Evolutionary conservation across 192 early-diverging fungal genomes (phyloP), one percentile per base, ranked within the genome.

Genomic region (Umbelopsis vinacea): DNA sequence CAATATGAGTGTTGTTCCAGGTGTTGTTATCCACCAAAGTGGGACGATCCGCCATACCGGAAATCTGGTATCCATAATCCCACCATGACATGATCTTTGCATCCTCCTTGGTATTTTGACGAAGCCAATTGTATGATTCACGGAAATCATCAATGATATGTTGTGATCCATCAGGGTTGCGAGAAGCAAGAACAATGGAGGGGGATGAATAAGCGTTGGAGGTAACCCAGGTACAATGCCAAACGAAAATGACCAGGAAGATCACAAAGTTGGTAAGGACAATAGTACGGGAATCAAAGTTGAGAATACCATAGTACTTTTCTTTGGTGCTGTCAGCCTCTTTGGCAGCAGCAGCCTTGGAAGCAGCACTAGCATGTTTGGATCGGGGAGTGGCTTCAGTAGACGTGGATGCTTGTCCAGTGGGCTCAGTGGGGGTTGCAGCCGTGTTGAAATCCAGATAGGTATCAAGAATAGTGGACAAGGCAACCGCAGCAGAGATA

Each of bases 1-100:
- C 98, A 77, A 99, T 99, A 71, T 99, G 98, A 4, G 98, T 99
- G 89, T 99, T 99, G 91, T 99, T 99, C 98, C 98, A 99, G 3
- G 98, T 99, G 79, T 99, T 99, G 89, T 99, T 99, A 85, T 99
- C 98, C 22, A 99, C 98, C 37, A 99, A 82, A 1, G 95, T 95
- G 2, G 94, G 92, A 38, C 97, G 89, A 80, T 99, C 96, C 19
- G 97, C 93, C 96, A 99, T 97, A 22, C 98, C 98, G 0, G 98
- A 95, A 71, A 99, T 93, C 84, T 99, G 98, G 84, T 99, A 99
- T 2, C 98, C 98, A 77, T 99, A 99, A 85, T 99, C 98, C 98
- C 98, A 99, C 98, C 98, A 99, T 12, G 96, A 94, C 83, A 99
- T 90, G 68, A 99, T 91, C 83, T 95, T 97, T 60, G 96, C 93